A percentile compares a stretch with the other conserved stretches of the same genome.
Conservation (phyloP, 2,329 filamentous ascomycete species). For the Zasmidium citrigriseum region DNA sequence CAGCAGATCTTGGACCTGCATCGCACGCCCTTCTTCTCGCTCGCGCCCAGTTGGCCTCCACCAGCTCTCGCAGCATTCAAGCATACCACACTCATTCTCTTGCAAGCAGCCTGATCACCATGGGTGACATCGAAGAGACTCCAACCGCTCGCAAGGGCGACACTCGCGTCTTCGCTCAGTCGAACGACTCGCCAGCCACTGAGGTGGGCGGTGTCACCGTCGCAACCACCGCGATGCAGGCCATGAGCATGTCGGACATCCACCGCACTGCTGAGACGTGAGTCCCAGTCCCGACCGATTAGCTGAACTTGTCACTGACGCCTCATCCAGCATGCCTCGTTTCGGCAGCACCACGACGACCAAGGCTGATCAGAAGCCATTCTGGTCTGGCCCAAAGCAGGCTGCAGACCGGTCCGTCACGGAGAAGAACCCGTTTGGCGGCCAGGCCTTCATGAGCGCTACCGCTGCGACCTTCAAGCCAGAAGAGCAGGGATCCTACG, state of each 20-base stretch:
- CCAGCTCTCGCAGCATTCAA: background rate
- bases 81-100: background rate
- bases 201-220: background rate
- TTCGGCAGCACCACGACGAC: background rate
- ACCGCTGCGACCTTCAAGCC: background rate
- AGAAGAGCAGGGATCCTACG: too few relatives aligned
- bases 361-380: background rate
- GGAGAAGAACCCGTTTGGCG: background rate
- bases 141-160: background rate
- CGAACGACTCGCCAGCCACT: background rate
- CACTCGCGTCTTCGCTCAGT: background rate
- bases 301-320: too few relatives aligned
- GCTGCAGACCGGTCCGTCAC: background rate
- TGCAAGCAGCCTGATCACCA: background rate
- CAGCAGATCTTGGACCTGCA: background rate
- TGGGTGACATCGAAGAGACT: background rate
- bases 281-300: background rate
- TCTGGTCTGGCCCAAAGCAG: background rate
- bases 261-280: background rate
- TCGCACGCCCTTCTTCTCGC: too few relatives aligned
- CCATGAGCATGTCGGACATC: background rate
- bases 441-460: background rate
- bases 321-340: too few relatives aligned
- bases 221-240: too few relatives aligned
- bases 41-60: too few relatives aligned